These are phyloP conservation scores for Nicotiana obtusifolia DNA, from an alignment of 257 asterid species.

Conservation along the genomic window DNA sequence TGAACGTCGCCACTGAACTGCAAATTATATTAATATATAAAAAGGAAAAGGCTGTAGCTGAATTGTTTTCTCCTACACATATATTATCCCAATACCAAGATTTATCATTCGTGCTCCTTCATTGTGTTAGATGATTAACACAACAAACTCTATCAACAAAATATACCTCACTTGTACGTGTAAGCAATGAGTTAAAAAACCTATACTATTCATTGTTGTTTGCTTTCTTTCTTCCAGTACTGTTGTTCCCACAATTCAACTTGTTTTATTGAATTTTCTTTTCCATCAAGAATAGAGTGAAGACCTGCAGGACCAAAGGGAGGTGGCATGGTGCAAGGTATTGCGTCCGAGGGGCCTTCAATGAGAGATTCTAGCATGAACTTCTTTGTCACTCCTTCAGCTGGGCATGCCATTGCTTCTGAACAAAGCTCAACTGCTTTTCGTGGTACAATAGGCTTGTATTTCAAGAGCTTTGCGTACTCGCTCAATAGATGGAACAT, in stretches of 20 bases:
- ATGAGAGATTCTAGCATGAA: slow-evolving; percentile 66
- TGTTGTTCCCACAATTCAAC: slow-evolving; percentile 62
- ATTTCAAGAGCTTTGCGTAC: slow-evolving; percentile 62
- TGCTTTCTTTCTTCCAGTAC: slow-evolving; percentile 43
- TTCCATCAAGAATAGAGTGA: slow-evolving; percentile 35
- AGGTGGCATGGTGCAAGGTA: slow-evolving; percentile 69
- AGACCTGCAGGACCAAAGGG: slow-evolving; percentile 57
- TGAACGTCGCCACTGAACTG: background rate
- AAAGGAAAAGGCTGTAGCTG: background rate
- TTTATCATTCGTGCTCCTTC: background rate
- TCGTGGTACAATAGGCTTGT: slow-evolving; percentile 55
- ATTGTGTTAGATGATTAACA: background rate
- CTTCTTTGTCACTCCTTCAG: slow-evolving; percentile 39
- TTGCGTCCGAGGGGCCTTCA: slow-evolving; percentile 30
- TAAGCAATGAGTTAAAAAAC: background rate
- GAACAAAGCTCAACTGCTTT: slow-evolving; percentile 63
- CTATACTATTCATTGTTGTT: background rate
- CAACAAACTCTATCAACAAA: background rate
- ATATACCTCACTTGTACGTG: background rate
- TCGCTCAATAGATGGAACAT: slow-evolving; percentile 68
- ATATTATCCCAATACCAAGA: background rate
- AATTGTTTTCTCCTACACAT: background rate
- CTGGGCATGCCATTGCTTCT: slow-evolving; percentile 58
- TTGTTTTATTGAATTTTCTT: slow-evolving; percentile 36
- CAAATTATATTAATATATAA: background rate